Base-by-base conservation (phyloP, 2,329 filamentous ascomycete genomes). In the Hypoxylon rubiginosum region DNA sequence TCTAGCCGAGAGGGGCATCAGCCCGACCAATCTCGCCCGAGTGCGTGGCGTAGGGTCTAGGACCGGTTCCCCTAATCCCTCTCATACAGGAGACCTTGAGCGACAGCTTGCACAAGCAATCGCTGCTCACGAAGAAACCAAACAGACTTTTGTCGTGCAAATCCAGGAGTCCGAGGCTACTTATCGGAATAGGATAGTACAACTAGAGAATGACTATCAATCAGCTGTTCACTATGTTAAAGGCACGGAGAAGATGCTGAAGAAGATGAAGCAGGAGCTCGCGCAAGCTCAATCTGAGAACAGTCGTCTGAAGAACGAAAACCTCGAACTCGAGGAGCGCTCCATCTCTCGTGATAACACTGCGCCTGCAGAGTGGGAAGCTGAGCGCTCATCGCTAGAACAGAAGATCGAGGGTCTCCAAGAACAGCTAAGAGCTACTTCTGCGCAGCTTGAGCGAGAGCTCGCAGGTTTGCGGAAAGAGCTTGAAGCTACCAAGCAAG, bases 171-270 rank as follows among this genome's bases (percentile, higher is more conserved):
- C 93, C n/a, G 95, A 97, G 77, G 86, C 89, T 59, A 88, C 92
- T 50, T 98, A 97, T 81, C 92, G 94, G 67, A 94, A 97, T 78
- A 97, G 97, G 79, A 86, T 99, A 56, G 88, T 93, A 64, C 94
- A 97, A 76, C 88, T 99, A 32, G 94, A 98, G 80, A 97, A 94
- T 77, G 96, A 99, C 78, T 97, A 99, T 78, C 94, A 97, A 79
- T 97, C 96, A 45, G 95, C 96, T 15, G 94, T 98, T 53, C 96
- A 97, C 79, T 99, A 99, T 76, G 93, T 99, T 72, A 97, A 97
- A 80, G 96, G 96, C 63, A 98, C 96, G 1, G 96, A 99, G 81
- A 98, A 97, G 86, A 97, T 99, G 94, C 88, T 99, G 52, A 94
- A 96, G 80, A 95, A 97, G 79, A 95, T 99, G 86, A 98, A 98